Base-by-base conservation (phyloP, 2,329 filamentous ascomycete species). In the Rhinocladiella similis region DNA sequence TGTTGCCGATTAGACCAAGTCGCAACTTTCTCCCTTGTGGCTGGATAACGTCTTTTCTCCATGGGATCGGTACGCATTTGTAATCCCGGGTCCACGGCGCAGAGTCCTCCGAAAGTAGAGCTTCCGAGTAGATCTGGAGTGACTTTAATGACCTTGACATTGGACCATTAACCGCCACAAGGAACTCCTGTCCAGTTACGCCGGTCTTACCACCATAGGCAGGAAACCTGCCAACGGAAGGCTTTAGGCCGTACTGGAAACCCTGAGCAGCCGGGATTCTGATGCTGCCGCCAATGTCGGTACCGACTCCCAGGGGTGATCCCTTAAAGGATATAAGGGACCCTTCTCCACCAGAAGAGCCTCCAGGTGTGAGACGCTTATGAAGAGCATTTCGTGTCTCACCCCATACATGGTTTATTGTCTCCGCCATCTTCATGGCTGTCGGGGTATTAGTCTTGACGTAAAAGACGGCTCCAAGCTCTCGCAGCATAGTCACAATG, bases 371-470 rank as follows among this genome's bases (percentile, higher is more conserved):
- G 5, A 71, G 63, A 1, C 63, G 65, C 18, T 69, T 70, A 48
- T 73, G 70, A 5, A 67, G 63, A 1, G 72, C 68, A 25, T 73
- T 73, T 38, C 70, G 68, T 0, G 71, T 73, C 42, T 75, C 71
- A 14, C 74, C 75, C 66, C 72, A 75, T 10, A 77, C 66, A 57
- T 73, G 70, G 63, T 72, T 76, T 22, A 70, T 70, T 1, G 73
- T 74, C 54, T 76, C 74, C 39, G 70, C 70, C 66, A 74, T 74
- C 74, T 77, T 75, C 72, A 75, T 73, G 0, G 71, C 71, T 0
- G 79, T 75, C 0, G 80, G 80, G 3, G 82, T 65, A 56, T 80
- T 82, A 2, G 80, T 81, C 66, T 82, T 82, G 59, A 75, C 73
- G 59, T 81, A 80, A 41, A 80, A 70, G 18, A 83, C 76, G 1